Evolutionary conservation across 2,329 filamentous ascomycete species (phyloP), one percentile per base, ranked within the genome.

Genomic region (Epichloe hybrida): DNA sequence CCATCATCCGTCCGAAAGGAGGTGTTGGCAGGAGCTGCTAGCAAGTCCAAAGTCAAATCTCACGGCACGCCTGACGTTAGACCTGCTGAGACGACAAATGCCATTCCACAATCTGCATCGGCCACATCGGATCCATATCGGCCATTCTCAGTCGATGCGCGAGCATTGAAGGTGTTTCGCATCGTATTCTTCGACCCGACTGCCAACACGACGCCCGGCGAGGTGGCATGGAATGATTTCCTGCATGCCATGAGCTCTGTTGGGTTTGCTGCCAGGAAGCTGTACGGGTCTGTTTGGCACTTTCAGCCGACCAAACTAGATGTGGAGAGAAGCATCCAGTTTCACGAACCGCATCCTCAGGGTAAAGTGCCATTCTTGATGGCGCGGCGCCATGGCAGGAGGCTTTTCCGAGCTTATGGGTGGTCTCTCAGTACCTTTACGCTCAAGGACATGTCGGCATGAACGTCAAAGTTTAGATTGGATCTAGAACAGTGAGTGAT

Each of bases 201-300:
- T 0, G 52, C 58, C 0, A 66, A 59, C 0, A 66, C 71, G 0
- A 61, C 66, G 0, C 69, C 72, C 0, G 72, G 74, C 2, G 76
- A 79, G 52, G 56, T 81, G 0, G 46, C 66, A 0, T 81, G 76
- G 77, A 63, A 57, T 1, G 76, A 80, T 48, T 76, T 80, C 49
- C 56, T 80, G 0, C 69, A 74, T 50, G 75, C 76, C 0, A 74
- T 81, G 73, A 56, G 57, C 0, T 64, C 65, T 0, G 66, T 68
- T 0, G 79, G 77, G 0, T 80, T 83, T 49, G 53, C 57, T 0
- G 69, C 69, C 0, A 64, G 78, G 61, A 81, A 83, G 61, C 66
- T 81, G 0, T 79, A 80, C 52, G 77, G 78, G 0, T 81, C 75
- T 1, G 73, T 74, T 0, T 83, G 80, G 80, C 74, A 80, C 11